Base-by-base conservation (phyloP, 805 yeast species). In the Cyberlindnera xylosilytica region DNA sequence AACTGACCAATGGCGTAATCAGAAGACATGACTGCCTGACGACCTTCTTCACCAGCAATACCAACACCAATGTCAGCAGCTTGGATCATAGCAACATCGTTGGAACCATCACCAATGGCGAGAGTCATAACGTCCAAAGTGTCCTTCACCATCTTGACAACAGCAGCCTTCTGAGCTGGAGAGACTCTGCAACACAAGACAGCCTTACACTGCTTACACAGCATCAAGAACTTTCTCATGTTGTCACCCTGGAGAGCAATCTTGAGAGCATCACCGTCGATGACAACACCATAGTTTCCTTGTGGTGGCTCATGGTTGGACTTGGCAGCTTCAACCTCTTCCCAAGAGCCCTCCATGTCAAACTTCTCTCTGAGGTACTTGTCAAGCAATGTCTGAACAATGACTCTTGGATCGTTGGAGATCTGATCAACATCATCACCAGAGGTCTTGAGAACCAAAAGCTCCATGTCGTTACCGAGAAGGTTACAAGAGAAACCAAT, bases 131-230 rank as follows among this genome's bases (percentile, higher is more conserved):
- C 95, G 47, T 79, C 80, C 36, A 86, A 67, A 8, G 81, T 73
- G 28, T 79, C 77, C 59, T 81, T 84, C 15, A 86, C 93, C 46
- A 85, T 61, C 51, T 76, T 78, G 13, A 93, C 99, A 15, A 93
- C 99, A 39, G 93, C 69, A 0, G 99, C 99, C 62, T 93, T 93
- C 58, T 93, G 99, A 45, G 95, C 72, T 0, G 99, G 99, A 1
- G 98, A 91, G 1, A 93, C 99, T 61, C 99, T 81, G 66, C 99
- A 93, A 62, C 99, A 93, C 27, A 93, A 82, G 11, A 95, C 99
- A 0, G 99, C 30, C 45, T 76, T 78, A 68, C 93, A 86, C 53
- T 83, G 83, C 59, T 85, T 86, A 63, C 91, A 83, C 41, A 86
- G 62, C 15, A 86, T 63, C 42, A 86, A 67, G 54, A 86, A 85